Evolutionary conservation across 306 rosid species (phyloP), one percentile per base, ranked within the genome.

Genomic region (Begonia peltatifolia): DNA sequence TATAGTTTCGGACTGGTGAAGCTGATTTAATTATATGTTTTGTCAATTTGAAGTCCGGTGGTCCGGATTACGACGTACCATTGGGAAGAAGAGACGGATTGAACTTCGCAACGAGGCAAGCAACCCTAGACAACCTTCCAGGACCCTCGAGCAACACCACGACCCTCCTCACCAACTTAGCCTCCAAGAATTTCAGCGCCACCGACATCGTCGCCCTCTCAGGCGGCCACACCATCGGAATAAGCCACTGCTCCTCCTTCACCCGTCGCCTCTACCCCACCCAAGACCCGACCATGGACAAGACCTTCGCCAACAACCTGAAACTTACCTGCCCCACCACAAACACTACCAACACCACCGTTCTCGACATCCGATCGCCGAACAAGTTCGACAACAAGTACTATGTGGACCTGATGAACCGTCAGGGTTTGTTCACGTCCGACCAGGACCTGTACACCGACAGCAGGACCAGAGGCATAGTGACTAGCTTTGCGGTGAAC

Each of bases 201-300:
- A 71, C 78, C 0, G 84, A 83, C 1, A 72, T 71, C 0, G 93
- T 83, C 0, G 79, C 87, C 11, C 75, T 83, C 22, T 79, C 82
- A 0, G 87, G 93, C 1, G 84, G 73, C 50, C 93, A 83, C 74
- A 83, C 93, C 6, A 71, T 79, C 1, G 93, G 93, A 3, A 43
- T 72, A 1, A 47, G 75, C 43, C 84, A 79, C 12, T 79, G 87
- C 9, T 2, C 12, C 2, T 61, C 82, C 41, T 79, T 83, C 69
- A 50, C 50, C 12, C 12, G 14, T 11, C 61, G 79, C 13, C 79
- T 83, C 2, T 79, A 74, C 54, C 93, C 87, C 0, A 20, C 20
- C 2, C 69, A 36, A 2, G 93, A 83, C 54, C 54, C 79, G 1
- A 55, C 9, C 22, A 56, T 83, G 82, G 84, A 83, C 64, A n/a